phyloP scores from a whole-genome alignment of 1,284 basidiomycete genomes.

The Schizophyllum commune region DNA sequence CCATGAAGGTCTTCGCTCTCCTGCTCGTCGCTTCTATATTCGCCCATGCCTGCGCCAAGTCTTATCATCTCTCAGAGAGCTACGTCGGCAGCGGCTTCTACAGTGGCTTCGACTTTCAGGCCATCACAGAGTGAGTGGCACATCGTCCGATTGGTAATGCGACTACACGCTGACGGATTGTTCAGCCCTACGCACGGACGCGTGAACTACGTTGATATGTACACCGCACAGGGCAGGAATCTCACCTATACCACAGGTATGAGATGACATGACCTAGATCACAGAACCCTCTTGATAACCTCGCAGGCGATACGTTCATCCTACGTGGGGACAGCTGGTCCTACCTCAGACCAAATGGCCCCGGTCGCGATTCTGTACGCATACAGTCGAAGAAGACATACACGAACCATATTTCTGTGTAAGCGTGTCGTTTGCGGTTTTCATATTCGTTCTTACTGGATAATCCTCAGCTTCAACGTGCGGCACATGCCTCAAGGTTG shows the following conservation, averaged over 20 bases:
- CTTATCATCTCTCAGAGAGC: constrained; percentile 28
- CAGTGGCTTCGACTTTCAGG: constrained; percentile 33
- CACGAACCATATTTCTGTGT: constrained; percentile 51
- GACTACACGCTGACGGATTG: background rate
- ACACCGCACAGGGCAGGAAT: constrained; percentile 28
- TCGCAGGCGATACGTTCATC: constrained; percentile 24
- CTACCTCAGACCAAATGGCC: constrained; percentile 31
- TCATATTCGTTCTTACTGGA: background rate
- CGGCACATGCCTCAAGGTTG: constrained; percentile 56
- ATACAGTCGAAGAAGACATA: constrained; percentile 44
- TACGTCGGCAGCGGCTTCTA: constrained; percentile 37
- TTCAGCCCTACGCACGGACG: constrained; percentile 42
- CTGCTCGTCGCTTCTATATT: background rate
- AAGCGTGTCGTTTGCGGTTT: constrained; percentile 9
- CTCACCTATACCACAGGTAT: constrained; percentile 31
- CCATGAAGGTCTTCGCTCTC: too few species aligned
- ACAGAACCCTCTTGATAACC: background rate
- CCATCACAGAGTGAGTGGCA: constrained; percentile 25
- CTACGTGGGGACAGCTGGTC: constrained; percentile 37
- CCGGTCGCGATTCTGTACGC: constrained; percentile 55
- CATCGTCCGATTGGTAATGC: background rate
- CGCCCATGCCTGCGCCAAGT: constrained; percentile 15
- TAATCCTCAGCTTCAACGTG: constrained; percentile 39
- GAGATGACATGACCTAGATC: background rate
- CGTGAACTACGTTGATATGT: constrained; percentile 42